A percentile compares a stretch with the other conserved stretches of the same genome.
Conservation (phyloP, 495 filamentous ascomycete species). For the Zalerion maritima region DNA sequence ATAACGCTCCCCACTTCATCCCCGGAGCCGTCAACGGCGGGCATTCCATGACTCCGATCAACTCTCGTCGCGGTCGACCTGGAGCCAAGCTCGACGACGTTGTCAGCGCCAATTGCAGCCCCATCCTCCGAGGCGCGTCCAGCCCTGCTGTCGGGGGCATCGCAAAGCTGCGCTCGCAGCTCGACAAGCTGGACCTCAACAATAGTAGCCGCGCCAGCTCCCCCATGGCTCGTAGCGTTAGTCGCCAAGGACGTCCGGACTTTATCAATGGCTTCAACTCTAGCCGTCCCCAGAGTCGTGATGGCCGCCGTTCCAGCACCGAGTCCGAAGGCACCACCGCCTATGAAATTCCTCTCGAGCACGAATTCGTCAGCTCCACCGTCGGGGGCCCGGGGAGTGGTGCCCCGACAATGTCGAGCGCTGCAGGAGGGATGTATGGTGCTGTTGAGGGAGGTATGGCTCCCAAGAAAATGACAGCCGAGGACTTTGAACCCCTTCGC, state of each 20-base stretch:
- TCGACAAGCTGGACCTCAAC: slow-evolving; percentile 49
- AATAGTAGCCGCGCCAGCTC: slow-evolving; percentile 28
- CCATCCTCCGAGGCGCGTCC: slow-evolving; percentile 41
- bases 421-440: slow-evolving; percentile 15
- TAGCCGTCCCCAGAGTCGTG: slow-evolving; percentile 12
- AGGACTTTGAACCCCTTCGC: slow-evolving; percentile 83
- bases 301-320: slow-evolving; percentile 26
- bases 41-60: no score
- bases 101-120: slow-evolving; percentile 44
- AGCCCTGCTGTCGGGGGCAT: slow-evolving; percentile 49
- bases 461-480: slow-evolving; percentile 71
- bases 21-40: slow-evolving; percentile 18
- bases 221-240: slow-evolving; percentile 29
- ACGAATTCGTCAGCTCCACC: slow-evolving; percentile 74
- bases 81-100: slow-evolving; percentile 32
- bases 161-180: slow-evolving; percentile 60
- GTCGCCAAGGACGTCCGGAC: slow-evolving; percentile 11
- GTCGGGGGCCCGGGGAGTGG: no score
- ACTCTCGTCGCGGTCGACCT: slow-evolving; percentile 16
- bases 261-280: slow-evolving; percentile 6
- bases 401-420: slow-evolving; percentile 12
- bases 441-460: slow-evolving; percentile 28
- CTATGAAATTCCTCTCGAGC: slow-evolving; percentile 78
- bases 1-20: slow-evolving; percentile 17
- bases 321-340: slow-evolving; percentile 34